Evolutionary conservation across 2,329 filamentous ascomycete species (phyloP), one percentile per base, ranked within the genome.

Genomic region (Xylaria sp.): DNA sequence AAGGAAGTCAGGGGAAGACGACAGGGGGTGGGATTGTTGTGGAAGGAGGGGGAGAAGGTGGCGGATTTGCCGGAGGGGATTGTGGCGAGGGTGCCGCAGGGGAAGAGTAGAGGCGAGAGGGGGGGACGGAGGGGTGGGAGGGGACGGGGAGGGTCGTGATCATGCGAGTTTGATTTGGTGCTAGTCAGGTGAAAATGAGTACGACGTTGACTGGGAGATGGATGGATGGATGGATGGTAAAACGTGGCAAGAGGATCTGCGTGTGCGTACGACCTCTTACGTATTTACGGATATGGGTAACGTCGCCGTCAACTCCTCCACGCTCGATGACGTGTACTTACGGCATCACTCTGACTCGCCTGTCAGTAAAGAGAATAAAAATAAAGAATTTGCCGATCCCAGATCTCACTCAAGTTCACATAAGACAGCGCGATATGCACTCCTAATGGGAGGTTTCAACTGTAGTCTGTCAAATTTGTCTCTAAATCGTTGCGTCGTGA

Each of bases 1-100:
- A 82, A 83, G 75, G 81, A 84, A 69, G 92, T 93, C 1, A 82
- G 83, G 65, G 87, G 84, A 0, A 76, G 87, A 61, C 81, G 75
- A 60, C 75, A 77, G 58, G 82, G 82, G 39, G 79, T 87, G 0
- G 85, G 84, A 0, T 77, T 89, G 51, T 76, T 96, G 67, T 87
- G 91, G 81, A 83, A 83, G 71, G 81, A 88, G 66, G 92, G 92
- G 0, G 76, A 84, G 68, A 80, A 87, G 69, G 75, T 85, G 52
- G 82, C 80, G 8, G 85, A 92, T 69, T 76, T 93, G 67, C 91
- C 89, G 55, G 77, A 79, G 52, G 78, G 75, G 0, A 77, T 89
- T 23, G 80, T 79, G 64, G 75, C 76, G 34, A 74, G 74, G 57
- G 68, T 76, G 44, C 82, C 82, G 18, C 68, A 73, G 70, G 76